These are phyloP conservation scores for Melaleuca quinquenervia DNA, from an alignment of 345 rosid genomes.

Conservation along the genomic window DNA sequence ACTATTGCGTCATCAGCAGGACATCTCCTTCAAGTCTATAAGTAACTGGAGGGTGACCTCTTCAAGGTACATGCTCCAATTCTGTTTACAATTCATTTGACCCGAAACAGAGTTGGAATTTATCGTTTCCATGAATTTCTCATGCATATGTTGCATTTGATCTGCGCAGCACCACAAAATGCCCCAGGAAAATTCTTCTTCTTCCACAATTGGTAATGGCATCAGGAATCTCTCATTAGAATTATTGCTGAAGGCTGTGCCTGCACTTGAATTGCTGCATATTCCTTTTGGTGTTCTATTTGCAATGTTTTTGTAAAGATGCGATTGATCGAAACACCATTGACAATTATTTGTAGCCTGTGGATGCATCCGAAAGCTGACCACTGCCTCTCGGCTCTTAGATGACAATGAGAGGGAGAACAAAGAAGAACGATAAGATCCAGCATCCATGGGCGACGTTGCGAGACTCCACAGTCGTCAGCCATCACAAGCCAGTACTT, in stretches of 20 bases:
- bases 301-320: too few relatives aligned
- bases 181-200: background rate
- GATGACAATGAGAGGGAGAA: background rate
- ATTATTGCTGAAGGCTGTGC: background rate
- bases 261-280: background rate
- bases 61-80: background rate
- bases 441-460: slow-evolving; percentile 57
- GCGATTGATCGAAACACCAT: too few relatives aligned
- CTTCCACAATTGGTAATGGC: background rate
- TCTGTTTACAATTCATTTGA: background rate
- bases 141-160: background rate
- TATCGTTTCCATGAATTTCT: background rate
- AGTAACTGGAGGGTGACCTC: background rate
- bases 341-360: background rate
- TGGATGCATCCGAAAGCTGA: background rate
- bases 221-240: background rate
- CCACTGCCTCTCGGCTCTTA: background rate
- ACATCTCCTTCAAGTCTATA: too few relatives aligned
- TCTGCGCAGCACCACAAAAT: background rate
- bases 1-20: too few relatives aligned
- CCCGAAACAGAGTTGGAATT: background rate
- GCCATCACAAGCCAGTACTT: slow-evolving; percentile 59
- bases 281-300: background rate
- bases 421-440: slow-evolving; percentile 30
- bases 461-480: slow-evolving; percentile 46